Evolutionary conservation across 352 stramenopile genomes (phyloP), one percentile per base, ranked within the genome.

Genomic region (Pythium oligandrum): DNA sequence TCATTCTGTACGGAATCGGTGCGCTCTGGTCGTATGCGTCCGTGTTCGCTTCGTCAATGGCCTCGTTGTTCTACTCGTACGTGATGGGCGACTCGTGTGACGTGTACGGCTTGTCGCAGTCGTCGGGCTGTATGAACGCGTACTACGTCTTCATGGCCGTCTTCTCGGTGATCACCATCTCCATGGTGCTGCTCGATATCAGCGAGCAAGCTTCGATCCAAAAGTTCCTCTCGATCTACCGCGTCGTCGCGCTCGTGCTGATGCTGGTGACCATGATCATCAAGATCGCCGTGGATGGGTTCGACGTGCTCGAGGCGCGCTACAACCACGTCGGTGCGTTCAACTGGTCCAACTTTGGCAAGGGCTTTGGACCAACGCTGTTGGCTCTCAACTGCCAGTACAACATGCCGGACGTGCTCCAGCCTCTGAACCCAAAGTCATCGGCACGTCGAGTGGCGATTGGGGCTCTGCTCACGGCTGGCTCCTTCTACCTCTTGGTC

Each of bases 351-450:
- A 90, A 88, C 68, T 93, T 93, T 59, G 78, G 78, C 55, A 86
- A 84, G 32, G 81, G 78, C 6, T 93, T 93, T 54, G 83, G 83
- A 2, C 83, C 83, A 4, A 90, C 81, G 34, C 54, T 93, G 35
- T 64, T 93, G n/a, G 83, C 83, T 33, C 75, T 93, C 48, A 93
- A 91, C 67, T 93, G 83, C 59, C 83, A 93, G 64, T 91, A 90
- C 74, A 91, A 91, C 66, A 91, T 93, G 80, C 80, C 80, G 12
- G 77, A 91, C 56, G 80, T 79, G 30, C 60, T 93, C 36, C 83
- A 93, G 70, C 76, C 80, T 40, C 67, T 93, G n/a, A 63, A 87
- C 43, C 71, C 73, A 26, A 93, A 93, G 70, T 64, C 59, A 8
- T 65, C 70, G 11, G 83, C 75, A 11, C 77, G 79, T 36, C 64